Evolutionary conservation across 2,329 filamentous ascomycete species (phyloP), one percentile per base, ranked within the genome.

Genomic region (Diaporthe batatas): DNA sequence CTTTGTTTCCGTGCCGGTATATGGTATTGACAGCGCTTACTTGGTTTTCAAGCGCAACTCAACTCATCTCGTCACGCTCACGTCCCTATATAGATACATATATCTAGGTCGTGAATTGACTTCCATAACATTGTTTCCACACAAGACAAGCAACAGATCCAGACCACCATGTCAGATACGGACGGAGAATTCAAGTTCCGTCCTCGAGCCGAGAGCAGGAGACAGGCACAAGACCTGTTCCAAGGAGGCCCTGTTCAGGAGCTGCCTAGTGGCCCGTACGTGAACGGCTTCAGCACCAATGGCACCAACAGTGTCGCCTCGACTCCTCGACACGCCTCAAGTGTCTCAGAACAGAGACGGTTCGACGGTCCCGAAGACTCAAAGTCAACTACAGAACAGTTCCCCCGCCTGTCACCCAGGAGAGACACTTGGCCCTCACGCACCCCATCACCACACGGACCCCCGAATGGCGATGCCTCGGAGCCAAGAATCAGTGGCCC

Each of bases 401-500:
- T 59, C 18, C 39, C 64, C 16, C 51, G 54, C 57, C 39, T 64
- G n/a, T 55, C 53, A 21, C 73, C 67, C 18, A 62, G 47, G n/a
- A 54, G 53, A 29, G 65, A 39, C 14, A 74, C 73, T 34, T 74
- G 70, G 73, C 70, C 39, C 11, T 36, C 72, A 6, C 58, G 34
- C n/a, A 55, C 73, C 5, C 70, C 70, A 10, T 70, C 73, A 23
- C 44, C 62, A 67, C 44, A 51, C 21, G 44, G 11, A n/a, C n/a
- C n/a, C n/a, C n/a, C n/a, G n/a, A 47, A 36, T 47, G 32, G 2
- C 12, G 47, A 67, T 39, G 2, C 18, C 16, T 6, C 62, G 11
- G 62, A n/a, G 32, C 44, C 32, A 10, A 23, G 47, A 39, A 34
- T 67, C 14, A 67, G 62, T n/a, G 77, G 79, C 72, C 77, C 77